phyloP scores from a whole-genome alignment of 345 rosid species.

The Citropsis articulata region DNA sequence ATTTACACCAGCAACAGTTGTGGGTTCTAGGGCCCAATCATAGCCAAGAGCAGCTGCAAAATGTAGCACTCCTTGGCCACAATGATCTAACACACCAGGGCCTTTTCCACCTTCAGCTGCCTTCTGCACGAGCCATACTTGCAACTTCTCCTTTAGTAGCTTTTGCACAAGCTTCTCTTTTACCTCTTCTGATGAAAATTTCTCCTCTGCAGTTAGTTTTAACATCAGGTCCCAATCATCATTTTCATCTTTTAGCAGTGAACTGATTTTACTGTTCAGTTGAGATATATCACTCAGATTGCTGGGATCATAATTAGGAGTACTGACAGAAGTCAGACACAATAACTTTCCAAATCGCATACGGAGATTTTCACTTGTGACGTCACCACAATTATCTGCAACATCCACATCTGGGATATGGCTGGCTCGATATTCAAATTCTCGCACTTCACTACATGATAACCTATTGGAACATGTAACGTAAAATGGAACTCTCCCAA shows the following conservation, averaged over 20 bases:
- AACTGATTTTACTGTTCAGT: conserved; percentile 56
- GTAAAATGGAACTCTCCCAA: conserved; percentile 85
- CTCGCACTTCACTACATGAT: conserved; percentile 97
- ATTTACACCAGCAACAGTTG: conserved; percentile 71
- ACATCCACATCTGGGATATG: conserved; percentile 32
- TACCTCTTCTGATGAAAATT: conserved; percentile 26
- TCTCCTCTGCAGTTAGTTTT: conserved; percentile 31
- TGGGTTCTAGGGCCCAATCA: conserved; percentile 95
- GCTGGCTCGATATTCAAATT: conserved; percentile 65
- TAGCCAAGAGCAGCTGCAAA: conserved; percentile 95
- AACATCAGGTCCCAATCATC: conserved; percentile 60
- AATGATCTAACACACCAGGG: conserved; percentile 73
- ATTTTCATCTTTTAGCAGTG: conserved; percentile 59
- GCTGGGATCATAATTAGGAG: conserved; percentile 21
- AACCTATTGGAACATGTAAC: conserved; percentile 85
- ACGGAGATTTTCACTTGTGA: conserved; percentile 40
- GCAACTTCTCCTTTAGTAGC: conserved; percentile 71
- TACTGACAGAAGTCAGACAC: conserved; percentile 37
- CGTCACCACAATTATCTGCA: conserved; percentile 19
- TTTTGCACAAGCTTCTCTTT: conserved; percentile 39
- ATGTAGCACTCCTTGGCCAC: conserved; percentile 90
- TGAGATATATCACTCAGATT: conserved; percentile 35
- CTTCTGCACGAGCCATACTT: conserved; percentile 76
- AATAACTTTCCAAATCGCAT: conserved; percentile 53
- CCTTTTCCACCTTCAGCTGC: conserved; percentile 92